Percentiles rank a stretch among this genome's conserved stretches.
phyloP scores from a whole-genome alignment of 148 eudicot species.

The Pouteria glomerata region DNA sequence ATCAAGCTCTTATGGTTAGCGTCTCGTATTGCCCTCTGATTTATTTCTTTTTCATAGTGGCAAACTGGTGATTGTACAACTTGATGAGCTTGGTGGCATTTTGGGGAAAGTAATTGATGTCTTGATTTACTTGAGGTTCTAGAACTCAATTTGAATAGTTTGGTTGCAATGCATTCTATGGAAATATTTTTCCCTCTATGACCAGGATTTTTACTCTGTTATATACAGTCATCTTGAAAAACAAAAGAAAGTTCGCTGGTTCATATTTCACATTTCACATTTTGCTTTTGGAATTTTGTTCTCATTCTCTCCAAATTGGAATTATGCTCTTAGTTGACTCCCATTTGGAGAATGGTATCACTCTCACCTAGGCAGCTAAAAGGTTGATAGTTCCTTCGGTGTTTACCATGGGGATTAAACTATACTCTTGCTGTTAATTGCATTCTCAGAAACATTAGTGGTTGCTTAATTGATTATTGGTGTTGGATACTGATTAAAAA shows the following conservation, averaged over 20 bases:
- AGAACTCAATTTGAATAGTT: background rate
- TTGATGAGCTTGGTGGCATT: background rate
- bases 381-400: background rate
- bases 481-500: too few species aligned
- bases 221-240: background rate
- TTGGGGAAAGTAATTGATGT: background rate
- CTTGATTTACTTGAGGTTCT: background rate
- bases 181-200: too few species aligned
- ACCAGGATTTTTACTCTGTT: too few species aligned
- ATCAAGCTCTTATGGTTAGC: constrained; percentile 72
- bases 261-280: background rate
- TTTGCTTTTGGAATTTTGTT: too few species aligned
- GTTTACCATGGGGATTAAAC: background rate
- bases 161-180: background rate
- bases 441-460: background rate
- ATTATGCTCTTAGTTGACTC: background rate
- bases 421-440: background rate
- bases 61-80: too few species aligned
- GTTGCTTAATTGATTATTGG: too few species aligned
- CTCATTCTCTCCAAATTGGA: background rate
- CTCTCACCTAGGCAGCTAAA: background rate
- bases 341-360: background rate
- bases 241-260: background rate
- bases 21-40: background rate
- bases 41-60: background rate